These are phyloP conservation scores for Seiridium unicorne DNA, from an alignment of 2,329 filamentous ascomycete genomes.

Conservation along the genomic window DNA sequence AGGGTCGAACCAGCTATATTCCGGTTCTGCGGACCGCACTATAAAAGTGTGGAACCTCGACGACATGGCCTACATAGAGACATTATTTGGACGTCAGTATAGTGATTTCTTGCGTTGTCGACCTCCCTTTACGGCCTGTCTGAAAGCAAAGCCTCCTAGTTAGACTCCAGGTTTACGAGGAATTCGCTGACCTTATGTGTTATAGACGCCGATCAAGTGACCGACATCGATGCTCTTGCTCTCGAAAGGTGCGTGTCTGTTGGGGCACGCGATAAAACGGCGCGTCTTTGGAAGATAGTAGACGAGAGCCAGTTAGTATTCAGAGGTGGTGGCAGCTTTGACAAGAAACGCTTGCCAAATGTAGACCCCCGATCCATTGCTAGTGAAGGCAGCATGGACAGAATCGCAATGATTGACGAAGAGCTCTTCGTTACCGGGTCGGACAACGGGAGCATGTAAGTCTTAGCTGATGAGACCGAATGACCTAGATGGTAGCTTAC, in stretches of 20 bases:
- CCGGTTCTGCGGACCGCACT: conserved; percentile 84
- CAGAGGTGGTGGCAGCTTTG: conserved; percentile 64
- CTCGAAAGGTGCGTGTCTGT: conserved; percentile 90
- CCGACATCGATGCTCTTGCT: conserved; percentile 78
- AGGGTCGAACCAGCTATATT: conserved; percentile 89
- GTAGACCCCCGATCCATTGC: conserved; percentile 52
- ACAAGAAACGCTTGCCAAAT: conserved; percentile 45
- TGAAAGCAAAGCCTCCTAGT: too few relatives aligned
- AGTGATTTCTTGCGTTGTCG: too few relatives aligned
- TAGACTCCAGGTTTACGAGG: too few relatives aligned
- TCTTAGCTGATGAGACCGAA: neutral
- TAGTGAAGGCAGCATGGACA: conserved; percentile 85
- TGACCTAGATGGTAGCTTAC: conserved; percentile 45
- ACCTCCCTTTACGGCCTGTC: too few relatives aligned
- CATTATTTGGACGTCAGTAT: conserved; percentile 75
- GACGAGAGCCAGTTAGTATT: conserved; percentile 97
- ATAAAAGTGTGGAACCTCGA: conserved; percentile 95
- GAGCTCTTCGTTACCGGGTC: conserved; percentile 89
- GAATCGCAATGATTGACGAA: conserved; percentile 85
- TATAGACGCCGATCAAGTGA: conserved; percentile 71
- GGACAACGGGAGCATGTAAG: conserved; percentile 75
- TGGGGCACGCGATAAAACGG: conserved; percentile 86
- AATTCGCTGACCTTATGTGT: too few relatives aligned
- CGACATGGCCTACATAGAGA: conserved; percentile 85
- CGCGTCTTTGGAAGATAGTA: conserved; percentile 90